phyloP scores from a whole-genome alignment of 257 asterid genomes.

The Thymus mandschuricus region DNA sequence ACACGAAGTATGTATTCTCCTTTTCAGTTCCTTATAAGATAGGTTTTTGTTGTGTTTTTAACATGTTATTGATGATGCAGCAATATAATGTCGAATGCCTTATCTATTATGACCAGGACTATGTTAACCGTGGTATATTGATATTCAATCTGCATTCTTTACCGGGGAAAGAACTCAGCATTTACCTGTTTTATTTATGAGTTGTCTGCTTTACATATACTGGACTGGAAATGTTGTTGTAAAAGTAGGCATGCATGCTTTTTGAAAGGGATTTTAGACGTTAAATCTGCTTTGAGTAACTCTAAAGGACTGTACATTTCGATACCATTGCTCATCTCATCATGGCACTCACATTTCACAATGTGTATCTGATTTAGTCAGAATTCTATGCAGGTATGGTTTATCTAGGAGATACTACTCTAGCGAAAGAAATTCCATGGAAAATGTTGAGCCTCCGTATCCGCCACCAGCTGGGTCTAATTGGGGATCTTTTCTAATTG shows the following conservation, averaged over 20 bases:
- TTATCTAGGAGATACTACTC: conserved; percentile 44
- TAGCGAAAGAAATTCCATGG: conserved; percentile 37
- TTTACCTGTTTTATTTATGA: conserved; percentile 6
- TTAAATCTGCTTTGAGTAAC: conserved; percentile 3
- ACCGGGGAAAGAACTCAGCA: not conserved
- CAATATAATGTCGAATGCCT: conserved; percentile 16
- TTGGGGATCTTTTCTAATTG: conserved; percentile 62
- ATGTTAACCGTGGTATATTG: not conserved
- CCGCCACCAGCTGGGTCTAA: conserved; percentile 41
- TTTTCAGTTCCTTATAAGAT: conserved; percentile 11
- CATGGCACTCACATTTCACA: conserved; percentile 3
- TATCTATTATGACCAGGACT: conserved; percentile 8
- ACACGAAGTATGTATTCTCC: conserved; percentile 35
- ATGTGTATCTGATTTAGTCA: conserved; percentile 6
- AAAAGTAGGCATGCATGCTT: not conserved
- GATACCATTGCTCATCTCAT: conserved; percentile 22
- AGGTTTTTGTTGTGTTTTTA: conserved; percentile 2
- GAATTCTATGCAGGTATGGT: conserved; percentile 39
- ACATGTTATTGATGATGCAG: conserved; percentile 20
- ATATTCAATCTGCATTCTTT: not conserved
- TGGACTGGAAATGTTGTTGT: not conserved
- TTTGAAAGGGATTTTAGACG: conserved; percentile 11
- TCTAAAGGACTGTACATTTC: not conserved
- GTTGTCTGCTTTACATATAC: not conserved
- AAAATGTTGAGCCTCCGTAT: conserved; percentile 34